These are phyloP conservation scores for Globisporangium alternatum DNA, from an alignment of 352 stramenopile species.

Conservation along the genomic window DNA sequence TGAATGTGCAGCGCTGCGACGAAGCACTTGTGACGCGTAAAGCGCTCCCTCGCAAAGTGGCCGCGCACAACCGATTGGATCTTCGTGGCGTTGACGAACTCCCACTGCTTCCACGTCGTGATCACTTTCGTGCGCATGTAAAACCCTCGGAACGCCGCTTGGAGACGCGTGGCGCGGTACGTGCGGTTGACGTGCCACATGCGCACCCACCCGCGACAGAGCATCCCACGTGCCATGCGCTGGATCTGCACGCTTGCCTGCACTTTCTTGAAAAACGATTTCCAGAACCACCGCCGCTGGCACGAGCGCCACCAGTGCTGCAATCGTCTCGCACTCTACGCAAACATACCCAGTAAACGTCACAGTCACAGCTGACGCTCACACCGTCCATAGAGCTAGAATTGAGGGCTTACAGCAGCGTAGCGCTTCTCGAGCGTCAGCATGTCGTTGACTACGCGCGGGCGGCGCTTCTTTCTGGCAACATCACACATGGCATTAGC, in stretches of 20 bases:
- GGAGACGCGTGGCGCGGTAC: slow-evolving; percentile 45
- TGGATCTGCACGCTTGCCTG: slow-evolving; percentile 52
- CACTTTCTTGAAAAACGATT: slow-evolving; percentile 37
- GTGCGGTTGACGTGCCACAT: slow-evolving; percentile 59
- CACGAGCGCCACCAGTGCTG: slow-evolving; percentile 61
- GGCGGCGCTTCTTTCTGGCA: slow-evolving; percentile 42
- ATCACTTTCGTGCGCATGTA: slow-evolving; percentile 42
- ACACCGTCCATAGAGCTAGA: background rate
- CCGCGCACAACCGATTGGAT: slow-evolving; percentile 68
- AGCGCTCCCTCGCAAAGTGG: slow-evolving; percentile 28
- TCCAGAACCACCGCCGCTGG: slow-evolving; percentile 41
- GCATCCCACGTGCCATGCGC: slow-evolving; percentile 42
- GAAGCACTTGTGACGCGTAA: slow-evolving; percentile 10
- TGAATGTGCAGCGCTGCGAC: slow-evolving; percentile 60
- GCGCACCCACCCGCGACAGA: slow-evolving; percentile 43
- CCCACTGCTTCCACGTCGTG: slow-evolving; percentile 49
- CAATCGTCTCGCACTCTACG: slow-evolving; percentile 36
- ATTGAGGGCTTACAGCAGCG: slow-evolving; percentile 21
- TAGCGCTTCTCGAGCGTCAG: slow-evolving; percentile 59
- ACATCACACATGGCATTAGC: background rate
- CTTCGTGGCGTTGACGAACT: slow-evolving; percentile 49
- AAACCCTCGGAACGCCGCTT: slow-evolving; percentile 56
- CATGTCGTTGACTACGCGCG: slow-evolving; percentile 74
- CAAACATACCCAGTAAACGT: background rate
- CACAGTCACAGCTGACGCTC: background rate